phyloP scores from a whole-genome alignment of 768 basidiomycete genomes.

The Boletus vinaceobasis region DNA sequence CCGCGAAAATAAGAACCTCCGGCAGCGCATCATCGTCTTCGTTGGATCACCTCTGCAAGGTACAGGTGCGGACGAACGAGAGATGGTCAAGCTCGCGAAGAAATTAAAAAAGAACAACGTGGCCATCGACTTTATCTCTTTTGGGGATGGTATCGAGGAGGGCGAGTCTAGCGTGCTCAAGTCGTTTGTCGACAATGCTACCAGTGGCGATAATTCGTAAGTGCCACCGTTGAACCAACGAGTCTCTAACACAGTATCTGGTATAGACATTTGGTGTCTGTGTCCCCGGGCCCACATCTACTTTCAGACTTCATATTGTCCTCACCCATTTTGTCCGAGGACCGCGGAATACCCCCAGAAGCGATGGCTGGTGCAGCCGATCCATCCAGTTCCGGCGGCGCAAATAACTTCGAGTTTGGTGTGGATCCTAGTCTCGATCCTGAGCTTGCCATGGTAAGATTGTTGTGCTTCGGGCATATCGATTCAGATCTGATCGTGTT shows the following conservation, averaged over 20 bases:
- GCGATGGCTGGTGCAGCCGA: constrained; percentile 53
- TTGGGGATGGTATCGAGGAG: constrained; percentile 85
- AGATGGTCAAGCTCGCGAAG: constrained; percentile 87
- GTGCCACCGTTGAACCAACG: constrained; percentile 26
- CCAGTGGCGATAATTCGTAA: constrained; percentile 83
- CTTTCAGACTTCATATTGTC: constrained; percentile 80
- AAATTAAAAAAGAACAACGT: constrained; percentile 99
- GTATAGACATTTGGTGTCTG: constrained; percentile 72
- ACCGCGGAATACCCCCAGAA: constrained; percentile 67
- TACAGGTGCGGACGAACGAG: constrained; percentile 66
- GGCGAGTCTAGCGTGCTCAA: constrained; percentile 64
- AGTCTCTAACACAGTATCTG: not conserved
- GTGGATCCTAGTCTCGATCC: constrained; percentile 96
- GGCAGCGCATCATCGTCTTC: constrained; percentile 93
- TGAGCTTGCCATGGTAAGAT: constrained; percentile 88
- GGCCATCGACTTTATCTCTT: constrained; percentile 85
- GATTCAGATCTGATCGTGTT: not conserved
- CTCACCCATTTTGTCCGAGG: constrained; percentile 79
- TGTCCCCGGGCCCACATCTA: constrained; percentile 74
- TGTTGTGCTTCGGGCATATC: not conserved
- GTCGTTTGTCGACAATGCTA: constrained; percentile 80
- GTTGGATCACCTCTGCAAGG: constrained; percentile 85
- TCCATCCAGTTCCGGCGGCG: constrained; percentile 45
- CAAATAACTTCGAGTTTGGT: constrained; percentile 75
- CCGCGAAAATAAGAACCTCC: constrained; percentile 96